These are phyloP conservation scores for Drosera spatulata DNA, from an alignment of 179 eudicot genomes.

Conservation along the genomic window DNA sequence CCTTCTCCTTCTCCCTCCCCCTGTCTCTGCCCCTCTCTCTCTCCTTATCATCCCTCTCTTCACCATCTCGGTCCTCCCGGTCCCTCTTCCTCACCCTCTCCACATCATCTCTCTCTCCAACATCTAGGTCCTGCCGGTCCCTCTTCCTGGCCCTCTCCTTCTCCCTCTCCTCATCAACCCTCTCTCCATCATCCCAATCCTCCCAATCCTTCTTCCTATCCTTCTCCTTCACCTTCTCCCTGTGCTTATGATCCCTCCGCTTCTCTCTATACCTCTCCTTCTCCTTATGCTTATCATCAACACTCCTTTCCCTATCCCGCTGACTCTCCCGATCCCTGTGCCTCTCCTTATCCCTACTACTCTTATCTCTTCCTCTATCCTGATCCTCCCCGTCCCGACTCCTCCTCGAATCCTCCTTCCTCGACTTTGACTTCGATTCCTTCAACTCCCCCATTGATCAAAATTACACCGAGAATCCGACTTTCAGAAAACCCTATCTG, in stretches of 20 bases:
- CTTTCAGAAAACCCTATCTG: neutral
- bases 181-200: conserved; percentile 7
- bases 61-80: conserved; percentile 28
- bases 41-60: conserved; percentile 30
- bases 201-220: neutral
- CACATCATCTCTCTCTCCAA: conserved; percentile 21
- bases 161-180: conserved; percentile 10
- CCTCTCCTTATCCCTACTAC: conserved; percentile 18
- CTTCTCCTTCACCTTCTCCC: conserved; percentile 6
- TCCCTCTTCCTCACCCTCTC: conserved; percentile 22
- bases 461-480: neutral
- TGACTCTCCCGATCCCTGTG: conserved; percentile 29
- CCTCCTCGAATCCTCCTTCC: conserved; percentile 41
- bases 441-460: conserved; percentile 32
- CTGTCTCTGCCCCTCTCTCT: conserved; percentile 12
- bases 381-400: conserved; percentile 20
- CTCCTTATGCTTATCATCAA: conserved; percentile 36
- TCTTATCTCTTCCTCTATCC: conserved; percentile 20
- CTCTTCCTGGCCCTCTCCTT: conserved; percentile 1
- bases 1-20: conserved; percentile 7
- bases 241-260: conserved; percentile 7
- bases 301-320: conserved; percentile 36
- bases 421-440: conserved; percentile 43
- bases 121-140: neutral
- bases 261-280: conserved; percentile 12